Percentiles rank a stretch among this genome's conserved stretches.
phyloP scores from a whole-genome alignment of 371 early-diverging fungal species.

The Lichtheimia ornata region DNA sequence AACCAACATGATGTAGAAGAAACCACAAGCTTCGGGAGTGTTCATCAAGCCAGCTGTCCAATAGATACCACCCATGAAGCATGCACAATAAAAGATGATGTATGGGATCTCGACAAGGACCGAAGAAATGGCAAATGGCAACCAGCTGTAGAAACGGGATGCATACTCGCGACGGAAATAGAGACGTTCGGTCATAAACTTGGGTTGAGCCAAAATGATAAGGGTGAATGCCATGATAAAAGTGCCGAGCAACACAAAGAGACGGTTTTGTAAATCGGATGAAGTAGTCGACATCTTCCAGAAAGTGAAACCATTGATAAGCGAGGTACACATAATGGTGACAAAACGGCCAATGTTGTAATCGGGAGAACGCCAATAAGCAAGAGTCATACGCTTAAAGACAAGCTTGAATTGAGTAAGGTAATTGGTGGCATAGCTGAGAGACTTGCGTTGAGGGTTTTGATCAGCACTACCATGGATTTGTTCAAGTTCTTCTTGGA shows the following conservation, averaged over 20 bases:
- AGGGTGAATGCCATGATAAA: constrained; percentile 45
- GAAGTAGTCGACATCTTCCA: constrained; percentile 52
- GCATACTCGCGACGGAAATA: constrained; percentile 67
- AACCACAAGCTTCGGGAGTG: constrained; percentile 41
- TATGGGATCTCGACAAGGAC: constrained; percentile 58
- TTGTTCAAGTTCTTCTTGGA: constrained; percentile 24
- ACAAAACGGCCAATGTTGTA: constrained; percentile 63
- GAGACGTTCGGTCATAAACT: constrained; percentile 62
- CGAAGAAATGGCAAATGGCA: constrained; percentile 53
- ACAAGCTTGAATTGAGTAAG: constrained; percentile 46
- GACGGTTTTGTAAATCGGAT: constrained; percentile 62
- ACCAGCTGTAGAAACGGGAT: constrained; percentile 68
- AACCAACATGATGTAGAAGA: constrained; percentile 53
- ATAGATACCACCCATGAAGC: constrained; percentile 58
- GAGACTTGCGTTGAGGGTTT: constrained; percentile 16
- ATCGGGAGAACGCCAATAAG: constrained; percentile 59
- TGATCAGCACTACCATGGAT: constrained; percentile 23
- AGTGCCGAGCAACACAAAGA: constrained; percentile 68
- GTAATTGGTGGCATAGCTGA: constrained; percentile 34
- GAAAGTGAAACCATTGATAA: constrained; percentile 60
- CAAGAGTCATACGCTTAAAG: constrained; percentile 46
- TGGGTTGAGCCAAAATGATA: constrained; percentile 68
- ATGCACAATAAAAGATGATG: constrained; percentile 43
- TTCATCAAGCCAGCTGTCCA: constrained; percentile 61
- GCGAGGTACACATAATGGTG: constrained; percentile 39